A percentile compares a stretch with the other conserved stretches of the same genome.
Evolutionary conservation across 148 eudicot genomes (phyloP).

Genomic region (Talinum fruticosum): DNA sequence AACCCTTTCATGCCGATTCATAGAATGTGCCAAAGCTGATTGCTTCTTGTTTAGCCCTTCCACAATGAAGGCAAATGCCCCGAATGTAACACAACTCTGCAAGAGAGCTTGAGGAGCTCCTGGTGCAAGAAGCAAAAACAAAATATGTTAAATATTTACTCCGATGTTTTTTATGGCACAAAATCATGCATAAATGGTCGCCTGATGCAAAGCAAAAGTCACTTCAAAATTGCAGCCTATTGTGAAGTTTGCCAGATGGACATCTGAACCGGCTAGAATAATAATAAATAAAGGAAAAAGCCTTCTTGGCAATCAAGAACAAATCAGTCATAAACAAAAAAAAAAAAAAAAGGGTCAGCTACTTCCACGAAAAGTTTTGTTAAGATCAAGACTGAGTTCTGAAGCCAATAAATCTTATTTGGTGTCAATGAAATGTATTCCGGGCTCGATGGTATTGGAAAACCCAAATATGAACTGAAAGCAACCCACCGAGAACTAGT

Average conservation of each 20-base stretch:
- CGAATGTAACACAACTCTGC: slow-evolving; percentile 82
- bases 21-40: slow-evolving; percentile 67
- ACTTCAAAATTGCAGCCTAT: not conserved
- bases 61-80: slow-evolving; percentile 68
- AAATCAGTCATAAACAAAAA: not conserved
- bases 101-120: slow-evolving; percentile 83
- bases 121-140: slow-evolving; percentile 21
- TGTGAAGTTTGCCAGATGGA: not conserved
- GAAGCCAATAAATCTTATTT: not conserved
- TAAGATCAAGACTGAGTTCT: not conserved
- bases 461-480: not conserved
- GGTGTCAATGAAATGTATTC: not conserved
- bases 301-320: not conserved
- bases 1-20: slow-evolving; percentile 19
- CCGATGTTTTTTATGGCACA: not conserved
- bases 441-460: not conserved
- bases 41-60: slow-evolving; percentile 82
- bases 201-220: too few species aligned
- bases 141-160: not conserved
- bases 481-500: not conserved
- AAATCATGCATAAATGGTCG: not conserved
- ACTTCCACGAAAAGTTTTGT: not conserved
- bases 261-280: not conserved
- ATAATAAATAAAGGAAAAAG: too few species aligned
- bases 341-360: too few species aligned